Conservation (phyloP, 163 green algal genomes). For the Prototheca wickerhamii region DNA sequence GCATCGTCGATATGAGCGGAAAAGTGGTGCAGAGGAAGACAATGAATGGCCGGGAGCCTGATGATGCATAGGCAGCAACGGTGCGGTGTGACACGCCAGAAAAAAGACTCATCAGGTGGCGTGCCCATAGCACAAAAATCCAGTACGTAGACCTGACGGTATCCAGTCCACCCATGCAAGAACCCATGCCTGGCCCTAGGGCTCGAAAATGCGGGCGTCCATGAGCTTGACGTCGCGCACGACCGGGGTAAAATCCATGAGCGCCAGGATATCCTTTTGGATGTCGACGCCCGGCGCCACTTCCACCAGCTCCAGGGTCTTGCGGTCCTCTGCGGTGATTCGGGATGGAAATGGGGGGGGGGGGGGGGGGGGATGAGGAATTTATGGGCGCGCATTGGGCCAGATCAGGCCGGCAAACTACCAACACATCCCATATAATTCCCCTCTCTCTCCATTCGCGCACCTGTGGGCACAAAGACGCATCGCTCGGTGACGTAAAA, state of each 20-base stretch:
- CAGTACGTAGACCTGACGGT: no score
- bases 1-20: no score
- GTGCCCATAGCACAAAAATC: no score
- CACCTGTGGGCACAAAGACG: conserved; percentile 30
- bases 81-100: no score
- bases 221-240: conserved; percentile 24
- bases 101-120: no score
- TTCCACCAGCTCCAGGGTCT: conserved; percentile 34
- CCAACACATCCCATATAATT: neutral
- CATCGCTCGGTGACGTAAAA: conserved; percentile 48
- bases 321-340: neutral
- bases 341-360: neutral
- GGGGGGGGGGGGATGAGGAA: no score
- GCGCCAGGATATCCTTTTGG: conserved; percentile 26
- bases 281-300: conserved; percentile 42
- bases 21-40: no score
- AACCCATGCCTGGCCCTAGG: neutral
- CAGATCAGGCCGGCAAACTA: neutral
- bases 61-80: no score
- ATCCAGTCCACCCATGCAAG: no score
- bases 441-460: neutral
- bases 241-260: conserved; percentile 39
- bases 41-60: no score
- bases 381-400: neutral
- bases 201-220: conserved; percentile 23